phyloP scores from a whole-genome alignment of 75 land plant species.

The Gnetum montanum region DNA sequence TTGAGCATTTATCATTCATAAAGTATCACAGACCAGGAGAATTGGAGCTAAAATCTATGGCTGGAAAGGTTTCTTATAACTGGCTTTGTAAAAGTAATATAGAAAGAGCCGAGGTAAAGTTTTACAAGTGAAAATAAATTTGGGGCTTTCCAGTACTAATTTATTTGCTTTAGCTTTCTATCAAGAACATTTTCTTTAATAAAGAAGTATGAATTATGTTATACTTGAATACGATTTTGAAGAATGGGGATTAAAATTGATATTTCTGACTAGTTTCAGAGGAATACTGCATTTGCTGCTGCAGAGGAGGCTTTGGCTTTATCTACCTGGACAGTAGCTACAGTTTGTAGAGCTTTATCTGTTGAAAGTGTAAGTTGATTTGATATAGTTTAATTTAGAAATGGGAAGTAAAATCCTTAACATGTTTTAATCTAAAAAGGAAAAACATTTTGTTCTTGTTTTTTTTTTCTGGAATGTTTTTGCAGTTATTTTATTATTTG shows the following conservation, averaged over 20 bases:
- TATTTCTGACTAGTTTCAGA: conserved; percentile 20
- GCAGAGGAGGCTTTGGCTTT: conserved; percentile 84
- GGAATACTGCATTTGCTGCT: conserved; percentile 51
- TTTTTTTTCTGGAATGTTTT: no score
- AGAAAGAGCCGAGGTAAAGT: conserved; percentile 55
- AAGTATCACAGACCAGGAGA: conserved; percentile 46
- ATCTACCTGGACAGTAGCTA: conserved; percentile 82
- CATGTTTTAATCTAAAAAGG: no score
- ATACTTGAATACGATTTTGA: no score
- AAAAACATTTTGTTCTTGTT: no score
- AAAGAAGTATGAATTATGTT: no score
- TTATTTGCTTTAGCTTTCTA: no score
- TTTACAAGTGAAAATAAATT: no score
- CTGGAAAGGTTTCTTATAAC: conserved; percentile 19
- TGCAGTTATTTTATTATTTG: no score
- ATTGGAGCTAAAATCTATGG: conserved; percentile 24
- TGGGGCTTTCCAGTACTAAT: background rate
- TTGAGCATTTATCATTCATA: conserved; percentile 58
- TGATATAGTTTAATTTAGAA: no score
- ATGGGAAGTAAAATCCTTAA: no score
- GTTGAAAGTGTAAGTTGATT: conserved; percentile 69
- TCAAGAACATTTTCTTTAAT: no score
- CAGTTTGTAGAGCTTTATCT: conserved; percentile 79
- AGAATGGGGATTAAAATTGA: no score
- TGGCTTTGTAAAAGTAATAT: conserved; percentile 12